These are phyloP conservation scores for Psilocybe mexicana DNA, from an alignment of 1,284 basidiomycete genomes.

Conservation along the genomic window DNA sequence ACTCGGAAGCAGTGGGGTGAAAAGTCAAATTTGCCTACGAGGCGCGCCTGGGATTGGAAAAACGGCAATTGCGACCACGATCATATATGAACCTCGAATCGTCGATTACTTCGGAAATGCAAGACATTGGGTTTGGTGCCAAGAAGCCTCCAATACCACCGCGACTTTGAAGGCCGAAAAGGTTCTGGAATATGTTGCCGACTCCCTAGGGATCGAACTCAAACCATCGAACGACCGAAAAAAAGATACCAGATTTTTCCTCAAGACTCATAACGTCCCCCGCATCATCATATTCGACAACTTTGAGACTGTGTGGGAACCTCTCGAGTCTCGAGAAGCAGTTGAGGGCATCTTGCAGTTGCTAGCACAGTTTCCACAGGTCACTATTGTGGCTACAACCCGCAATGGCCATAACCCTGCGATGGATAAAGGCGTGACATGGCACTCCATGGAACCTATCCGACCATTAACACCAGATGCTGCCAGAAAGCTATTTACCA, in stretches of 20 bases:
- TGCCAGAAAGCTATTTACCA: not conserved
- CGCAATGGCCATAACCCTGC: constrained; percentile 1
- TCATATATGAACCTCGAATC: not conserved
- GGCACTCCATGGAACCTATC: not conserved
- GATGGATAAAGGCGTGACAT: not conserved
- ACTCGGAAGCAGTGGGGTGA: not conserved
- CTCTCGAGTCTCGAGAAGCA: not conserved
- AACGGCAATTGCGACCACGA: not conserved
- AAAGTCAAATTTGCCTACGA: not conserved
- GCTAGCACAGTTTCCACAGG: not conserved
- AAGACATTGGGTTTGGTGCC: not conserved
- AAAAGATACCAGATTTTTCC: not conserved
- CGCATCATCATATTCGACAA: constrained; percentile 4
- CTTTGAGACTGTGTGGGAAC: constrained; percentile 4
- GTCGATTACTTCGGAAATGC: not conserved
- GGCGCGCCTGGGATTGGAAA: constrained; percentile 1
- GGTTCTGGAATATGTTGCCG: not conserved
- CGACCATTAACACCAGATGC: not conserved
- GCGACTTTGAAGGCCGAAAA: not conserved
- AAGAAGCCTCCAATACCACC: not conserved
- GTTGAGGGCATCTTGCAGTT: not conserved
- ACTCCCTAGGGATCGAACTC: not conserved
- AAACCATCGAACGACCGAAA: not conserved
- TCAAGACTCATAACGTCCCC: not conserved
- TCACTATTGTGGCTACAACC: not conserved